Conservation (phyloP, 139 green algal species). For the Asterochloris sp. region DNA sequence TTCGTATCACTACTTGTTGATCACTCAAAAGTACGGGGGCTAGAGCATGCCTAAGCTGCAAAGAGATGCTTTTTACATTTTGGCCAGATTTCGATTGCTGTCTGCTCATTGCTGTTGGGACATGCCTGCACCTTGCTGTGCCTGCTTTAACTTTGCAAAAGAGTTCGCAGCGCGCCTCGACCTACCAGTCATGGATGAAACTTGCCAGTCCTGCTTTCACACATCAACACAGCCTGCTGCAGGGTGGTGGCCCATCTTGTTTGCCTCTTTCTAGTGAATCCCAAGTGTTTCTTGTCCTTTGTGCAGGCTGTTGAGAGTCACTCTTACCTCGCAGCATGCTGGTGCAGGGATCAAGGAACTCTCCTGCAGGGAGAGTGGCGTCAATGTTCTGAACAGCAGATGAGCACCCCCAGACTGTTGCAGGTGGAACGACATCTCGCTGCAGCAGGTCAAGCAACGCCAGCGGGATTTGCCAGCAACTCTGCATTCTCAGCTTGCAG, state of each 20-base stretch:
- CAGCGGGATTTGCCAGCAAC: too few relatives aligned
- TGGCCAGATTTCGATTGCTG: too few relatives aligned
- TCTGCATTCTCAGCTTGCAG: background rate
- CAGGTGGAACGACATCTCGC: too few relatives aligned
- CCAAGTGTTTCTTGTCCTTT: too few relatives aligned
- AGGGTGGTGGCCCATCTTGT: too few relatives aligned
- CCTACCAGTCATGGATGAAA: too few relatives aligned
- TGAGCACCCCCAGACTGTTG: slow-evolving; percentile 14
- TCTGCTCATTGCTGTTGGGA: background rate
- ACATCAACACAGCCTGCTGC: too few relatives aligned
- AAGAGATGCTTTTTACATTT: background rate
- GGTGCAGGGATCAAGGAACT: slow-evolving; percentile 49
- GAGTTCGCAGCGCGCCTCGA: background rate
- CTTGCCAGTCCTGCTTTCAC: too few relatives aligned
- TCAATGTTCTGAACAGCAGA: slow-evolving; percentile 71
- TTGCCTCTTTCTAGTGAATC: too few relatives aligned
- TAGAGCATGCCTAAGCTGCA: background rate
- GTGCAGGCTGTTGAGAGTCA: too few relatives aligned
- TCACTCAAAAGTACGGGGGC: background rate
- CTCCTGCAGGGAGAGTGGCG: slow-evolving; percentile 45
- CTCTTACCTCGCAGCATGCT: background rate
- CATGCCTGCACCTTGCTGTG: background rate
- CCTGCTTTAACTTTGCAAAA: background rate
- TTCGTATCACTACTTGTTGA: background rate
- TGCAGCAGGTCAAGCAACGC: too few relatives aligned